phyloP scores from a whole-genome alignment of 768 basidiomycete genomes.

The Suillus hirtellus region DNA sequence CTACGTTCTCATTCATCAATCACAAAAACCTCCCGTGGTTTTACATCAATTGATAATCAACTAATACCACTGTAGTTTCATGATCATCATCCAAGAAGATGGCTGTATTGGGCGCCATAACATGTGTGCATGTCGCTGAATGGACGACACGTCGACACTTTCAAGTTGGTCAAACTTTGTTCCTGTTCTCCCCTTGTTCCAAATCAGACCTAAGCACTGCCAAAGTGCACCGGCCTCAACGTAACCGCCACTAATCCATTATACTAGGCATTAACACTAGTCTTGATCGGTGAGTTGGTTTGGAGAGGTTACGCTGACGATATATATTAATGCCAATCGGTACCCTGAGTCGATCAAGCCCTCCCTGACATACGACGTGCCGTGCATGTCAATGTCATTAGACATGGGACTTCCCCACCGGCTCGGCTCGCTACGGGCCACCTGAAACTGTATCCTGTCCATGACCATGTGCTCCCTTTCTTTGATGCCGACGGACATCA shows the following conservation, averaged over 20 bases:
- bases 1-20: not conserved
- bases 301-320: not conserved
- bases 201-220: slow-evolving; percentile 13
- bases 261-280: not conserved
- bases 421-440: not conserved
- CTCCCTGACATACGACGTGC: not conserved
- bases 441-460: not conserved
- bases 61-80: not conserved
- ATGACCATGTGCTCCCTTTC: not conserved
- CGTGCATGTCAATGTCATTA: not conserved
- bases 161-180: not conserved
- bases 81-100: not conserved
- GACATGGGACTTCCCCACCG: not conserved
- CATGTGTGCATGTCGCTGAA: not conserved
- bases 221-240: not conserved
- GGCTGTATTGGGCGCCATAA: not conserved
- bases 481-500: not conserved
- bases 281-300: not conserved
- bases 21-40: slow-evolving; percentile 21
- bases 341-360: not conserved
- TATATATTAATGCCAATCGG: not conserved
- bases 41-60: not conserved
- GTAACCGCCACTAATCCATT: slow-evolving; percentile 7
- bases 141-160: not conserved
- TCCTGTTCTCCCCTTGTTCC: slow-evolving; percentile 16